Evolutionary conservation across 768 basidiomycete species (phyloP).

Genomic region (Lentinula detonsa): DNA sequence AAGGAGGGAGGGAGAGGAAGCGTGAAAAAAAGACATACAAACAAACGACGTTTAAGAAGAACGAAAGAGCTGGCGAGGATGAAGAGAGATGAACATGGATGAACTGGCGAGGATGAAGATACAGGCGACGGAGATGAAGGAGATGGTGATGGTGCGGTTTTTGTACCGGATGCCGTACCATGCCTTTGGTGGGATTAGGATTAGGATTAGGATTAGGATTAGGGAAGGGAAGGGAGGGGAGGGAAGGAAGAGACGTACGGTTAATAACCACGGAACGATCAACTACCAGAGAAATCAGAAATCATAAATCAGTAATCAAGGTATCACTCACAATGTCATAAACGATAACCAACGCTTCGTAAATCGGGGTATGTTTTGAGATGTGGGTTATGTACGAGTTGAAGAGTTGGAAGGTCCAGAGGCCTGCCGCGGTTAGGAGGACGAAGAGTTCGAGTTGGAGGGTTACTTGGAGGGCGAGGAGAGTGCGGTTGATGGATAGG

Average conservation of each 20-base stretch:
- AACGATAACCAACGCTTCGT: constrained; percentile 37
- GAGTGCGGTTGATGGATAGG: constrained; percentile 28
- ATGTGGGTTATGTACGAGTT: constrained; percentile 38
- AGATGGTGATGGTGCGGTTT: constrained; percentile 29
- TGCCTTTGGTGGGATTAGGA: constrained; percentile 30
- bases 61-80: constrained; percentile 25
- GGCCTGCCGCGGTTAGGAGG: constrained; percentile 40
- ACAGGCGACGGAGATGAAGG: constrained; percentile 37
- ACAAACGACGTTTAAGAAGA: too few species aligned
- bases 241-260: constrained; percentile 29
- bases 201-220: too few species aligned
- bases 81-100: constrained; percentile 34
- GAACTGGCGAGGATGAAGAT: constrained; percentile 31
- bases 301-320: not conserved
- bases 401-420: constrained; percentile 52
- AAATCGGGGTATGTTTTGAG: constrained; percentile 32
- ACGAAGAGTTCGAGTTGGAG: constrained; percentile 51
- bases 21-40: too few species aligned
- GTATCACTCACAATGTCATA: constrained; percentile 34
- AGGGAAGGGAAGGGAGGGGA: too few species aligned
- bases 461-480: constrained; percentile 47
- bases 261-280: constrained; percentile 48
- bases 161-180: constrained; percentile 49
- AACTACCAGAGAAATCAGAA: constrained; percentile 27
- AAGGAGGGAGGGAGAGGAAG: too few species aligned